Evolutionary conservation across 257 asterid genomes (phyloP), one percentile per base, ranked within the genome.

Genomic region (Plantago elongata): DNA sequence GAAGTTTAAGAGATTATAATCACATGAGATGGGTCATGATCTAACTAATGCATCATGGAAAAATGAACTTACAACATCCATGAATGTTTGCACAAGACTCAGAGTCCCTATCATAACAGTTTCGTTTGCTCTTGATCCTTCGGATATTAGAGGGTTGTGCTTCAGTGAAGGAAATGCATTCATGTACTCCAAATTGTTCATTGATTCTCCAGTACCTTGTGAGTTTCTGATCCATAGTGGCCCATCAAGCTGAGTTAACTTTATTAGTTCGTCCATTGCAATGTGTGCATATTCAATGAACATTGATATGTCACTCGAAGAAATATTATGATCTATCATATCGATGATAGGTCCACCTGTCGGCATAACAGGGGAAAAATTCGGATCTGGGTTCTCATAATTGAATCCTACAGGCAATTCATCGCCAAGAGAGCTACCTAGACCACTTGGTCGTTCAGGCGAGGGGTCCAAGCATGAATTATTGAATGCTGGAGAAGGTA

Each of bases 81-180:
- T 86, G 27, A 91, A 69, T 22, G 79, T 77, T 60, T 88, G 95
- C 22, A 83, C 82, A 49, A 91, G 81, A 29, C 79, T 47, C 55
- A 49, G 30, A 51, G 86, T 66, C 67, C 70, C 71, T 62, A 83
- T 69, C 61, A 77, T 80, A 34, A 86, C 67, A 22, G 74, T 79
- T n/a, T 84, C 87, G 61, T 73, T 78, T 55, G 87, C 85, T 64
- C 83, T 75, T 13, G 96, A 84, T 63, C 89, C 98, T 73, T 84
- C 94, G 13, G 90, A 72, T 13, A 69, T 68, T 57, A 84, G 78
- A 68, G 79, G 75, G 54, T 60, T 50, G 0, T 92, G 90, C 74
- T 68, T 84, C 61, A 54, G 65, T 15, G 90, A 86, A 9, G 82
- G 71, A 57, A 84, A 84, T 51, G 78, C 30, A 73, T 81, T 86